Conservation (phyloP, 2,329 filamentous ascomycete species). For the Hymenoscyphus repandus region DNA sequence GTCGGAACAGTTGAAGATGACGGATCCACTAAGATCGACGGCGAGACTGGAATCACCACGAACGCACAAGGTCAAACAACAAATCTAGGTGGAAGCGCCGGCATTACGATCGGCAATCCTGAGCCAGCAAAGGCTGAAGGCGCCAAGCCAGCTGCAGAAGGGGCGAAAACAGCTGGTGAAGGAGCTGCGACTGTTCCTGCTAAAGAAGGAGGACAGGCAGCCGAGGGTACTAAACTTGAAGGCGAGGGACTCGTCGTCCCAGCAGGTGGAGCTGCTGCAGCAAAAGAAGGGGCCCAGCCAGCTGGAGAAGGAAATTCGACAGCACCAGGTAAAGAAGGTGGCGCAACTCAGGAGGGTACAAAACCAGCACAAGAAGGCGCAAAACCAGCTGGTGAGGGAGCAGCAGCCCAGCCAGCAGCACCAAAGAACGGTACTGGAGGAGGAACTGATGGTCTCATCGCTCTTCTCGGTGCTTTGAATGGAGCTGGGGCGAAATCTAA, state of each 20-base stretch:
- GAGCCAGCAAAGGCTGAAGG: background rate
- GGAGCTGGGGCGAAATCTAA: background rate
- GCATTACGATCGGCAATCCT: conserved; percentile 7
- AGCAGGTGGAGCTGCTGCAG: too few species aligned
- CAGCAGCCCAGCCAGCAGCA: background rate
- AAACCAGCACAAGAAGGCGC: background rate
- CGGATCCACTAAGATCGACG: conserved; percentile 11
- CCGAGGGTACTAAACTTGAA: too few species aligned
- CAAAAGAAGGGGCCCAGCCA: background rate
- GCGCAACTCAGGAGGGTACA: too few species aligned
- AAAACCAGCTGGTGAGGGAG: background rate
- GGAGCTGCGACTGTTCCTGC: too few species aligned
- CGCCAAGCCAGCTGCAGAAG: background rate
- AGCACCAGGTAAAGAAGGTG: too few species aligned
- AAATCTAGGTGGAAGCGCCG: conserved; percentile 6
- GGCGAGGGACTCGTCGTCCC: too few species aligned
- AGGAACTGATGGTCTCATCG: conserved; percentile 1
- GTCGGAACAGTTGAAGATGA: conserved; percentile 23
- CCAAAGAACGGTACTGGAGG: conserved; percentile 3
- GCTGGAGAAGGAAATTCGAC: background rate
- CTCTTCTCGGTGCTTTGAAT: conserved; percentile 3
- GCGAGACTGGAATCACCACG: conserved; percentile 11
- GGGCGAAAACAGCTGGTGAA: background rate
- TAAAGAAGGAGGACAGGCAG: too few species aligned
- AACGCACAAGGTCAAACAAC: conserved; percentile 8